Evolutionary conservation across 2,329 filamentous ascomycete species (phyloP), one percentile per base, ranked within the genome.

Genomic region (Colletotrichum tanaceti): DNA sequence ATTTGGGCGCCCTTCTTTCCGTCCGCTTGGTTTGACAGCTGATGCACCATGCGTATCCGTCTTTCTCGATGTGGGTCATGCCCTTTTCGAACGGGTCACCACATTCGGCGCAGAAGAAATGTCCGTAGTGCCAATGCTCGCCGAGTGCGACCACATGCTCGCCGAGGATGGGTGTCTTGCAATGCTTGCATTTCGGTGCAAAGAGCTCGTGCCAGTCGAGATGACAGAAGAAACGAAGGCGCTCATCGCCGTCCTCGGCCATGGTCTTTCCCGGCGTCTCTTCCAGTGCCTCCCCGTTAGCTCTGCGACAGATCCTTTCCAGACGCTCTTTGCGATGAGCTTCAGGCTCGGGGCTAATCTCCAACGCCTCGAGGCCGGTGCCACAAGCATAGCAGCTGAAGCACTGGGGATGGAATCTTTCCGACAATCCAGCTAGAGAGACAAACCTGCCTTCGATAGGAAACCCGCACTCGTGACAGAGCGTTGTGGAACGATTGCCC

Each of bases 41-140:
- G 54, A 98, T 88, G 80, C 96, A 99, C 94, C 96, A 99, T 5
- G 96, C 96, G 79, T 97, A 98, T 11, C 95, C 95, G 73, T 98
- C 95, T 80, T 97, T 97, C 78, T 99, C 96, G 63, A 99, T 90
- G 75, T 91, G 89, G 53, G 88, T 90, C 81, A 86, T 87, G 68
- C 87, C 87, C 55, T 85, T 84, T 72, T 86, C 93, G 77, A 99
- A 99, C 0, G 96, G 95, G 81, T 99, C 95, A 73, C 96, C 96
- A 77, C 96, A 99, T 84, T 99, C 94, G 49, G 96, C 96, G 77
- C 96, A 99, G 86, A 99, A 99, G 83, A 99, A 99, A 81, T 99
- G 96, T 0, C 96, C 96, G 61, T 93, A 92, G 79, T 99, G 96
- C 93, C 93, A 99, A 80, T 97, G 94, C n/a, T 91, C 89, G 1